Evolutionary conservation across 148 eudicot genomes (phyloP), one percentile per base, ranked within the genome.

Genomic region (Hydrangea macrophylla): DNA sequence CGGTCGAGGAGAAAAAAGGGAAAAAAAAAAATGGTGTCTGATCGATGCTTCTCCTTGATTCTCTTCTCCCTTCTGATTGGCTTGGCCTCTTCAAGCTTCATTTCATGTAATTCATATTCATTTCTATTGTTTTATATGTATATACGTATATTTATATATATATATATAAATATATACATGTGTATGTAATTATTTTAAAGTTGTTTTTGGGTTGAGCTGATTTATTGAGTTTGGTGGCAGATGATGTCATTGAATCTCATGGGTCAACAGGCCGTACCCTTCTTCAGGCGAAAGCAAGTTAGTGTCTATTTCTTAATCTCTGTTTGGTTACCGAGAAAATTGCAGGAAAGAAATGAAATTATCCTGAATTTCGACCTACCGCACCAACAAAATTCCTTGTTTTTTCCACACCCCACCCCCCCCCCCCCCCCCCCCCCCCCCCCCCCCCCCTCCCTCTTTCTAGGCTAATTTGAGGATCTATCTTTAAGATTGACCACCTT

Each of bases 241-340:
- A 76, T 72, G 76, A 80, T 37, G 67, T 75, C 9, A 71, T 86
- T 59, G 81, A 71, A 50, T 60, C 78, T 53, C 80, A 72, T 68
- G 82, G 73, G 60, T 77, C 78, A 20, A 68, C 73, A 0, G 92
- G 86, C 1, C 92, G 97, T 40, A 57, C 79, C 70, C 78, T 88
- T 75, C 90, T 91, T 63, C 97, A 88, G 59, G 76, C 84, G 55
- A 79, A 75, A 77, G 73, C 79, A 74, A 27, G 76, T 76, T 39
- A 57, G n/a, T 25, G 0, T 67, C 13, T 31, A 13, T 39, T 24
- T 64, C 60, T 71, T 6, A 24, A 62, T 53, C 12, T 65, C 9
- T 33, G 24, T 51, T 51, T 64, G 64, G 58, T 45, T 51, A 36
- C 20, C 36, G 17, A 37, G 30, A 55, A 53, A 67, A 60, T 9